Evolutionary conservation across 257 asterid genomes (phyloP), one percentile per base, ranked within the genome.

Genomic region (Ballota nigra): DNA sequence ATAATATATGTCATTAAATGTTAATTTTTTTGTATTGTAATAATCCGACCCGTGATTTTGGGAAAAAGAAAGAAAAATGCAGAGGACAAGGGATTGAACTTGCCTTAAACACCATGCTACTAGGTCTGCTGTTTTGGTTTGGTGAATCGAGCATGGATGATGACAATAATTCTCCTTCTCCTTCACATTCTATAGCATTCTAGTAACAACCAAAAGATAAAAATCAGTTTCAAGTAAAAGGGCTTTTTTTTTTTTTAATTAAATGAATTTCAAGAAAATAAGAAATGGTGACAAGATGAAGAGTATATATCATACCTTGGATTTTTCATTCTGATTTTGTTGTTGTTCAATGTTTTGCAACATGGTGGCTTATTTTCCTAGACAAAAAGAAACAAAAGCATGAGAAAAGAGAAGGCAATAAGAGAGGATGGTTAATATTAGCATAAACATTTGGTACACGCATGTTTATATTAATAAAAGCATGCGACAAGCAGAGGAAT

Each of bases 21-120:
- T 26, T 4, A 26, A 26, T 26, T 26, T 26, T 26, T 26, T 26
- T 26, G 4, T 26, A 26, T 1, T 26, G 31, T 26, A 26, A 26
- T 26, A 26, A 26, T 26, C 4, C 4, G 31, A 26, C n/a, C n/a
- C n/a, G n/a, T n/a, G n/a, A n/a, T n/a, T n/a, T n/a, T n/a, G n/a
- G n/a, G n/a, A n/a, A n/a, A n/a, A n/a, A n/a, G n/a, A n/a, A n/a
- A n/a, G n/a, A n/a, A n/a, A n/a, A n/a, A n/a, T n/a, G 29, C 29
- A 1, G 29, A 26, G 29, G 29, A 26, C 4, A 31, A 31, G 34
- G 6, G 34, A 31, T 31, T 3, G 34, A 45, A 16, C 88, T 88
- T 84, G 83, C 96, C 96, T 89, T 84, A 19, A 89, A 18, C 36
- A 89, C 89, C 97, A 91, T 89, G 87, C 96, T 91, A 72, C 53